Base-by-base conservation (phyloP, 2,329 filamentous ascomycete species). In the Penicillium sp. region DNA sequence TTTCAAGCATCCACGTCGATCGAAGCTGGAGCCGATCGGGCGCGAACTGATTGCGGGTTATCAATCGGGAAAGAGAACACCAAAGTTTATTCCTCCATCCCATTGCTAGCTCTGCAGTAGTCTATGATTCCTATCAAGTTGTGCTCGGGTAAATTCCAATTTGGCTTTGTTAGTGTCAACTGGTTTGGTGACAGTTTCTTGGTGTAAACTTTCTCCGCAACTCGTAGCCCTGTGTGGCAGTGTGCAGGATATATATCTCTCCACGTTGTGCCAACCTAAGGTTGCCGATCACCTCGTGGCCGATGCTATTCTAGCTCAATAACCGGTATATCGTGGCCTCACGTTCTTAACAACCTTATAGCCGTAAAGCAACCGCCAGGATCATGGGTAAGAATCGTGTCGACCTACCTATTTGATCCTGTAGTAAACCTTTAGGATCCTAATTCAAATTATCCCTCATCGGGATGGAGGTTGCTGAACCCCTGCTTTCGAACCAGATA, bases 1-100 rank as follows among this genome's bases (percentile, higher is more conserved):
- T 65, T 66, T 67, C 63, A 66, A 57, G 56, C 35, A 31, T 47
- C 15, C 42, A 22, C 35, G 59, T n/a, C 49, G 57, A 65, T 61
- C 60, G 45, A 22, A 45, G 53, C n/a, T n/a, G n/a, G n/a, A n/a
- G n/a, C 25, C 50, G 61, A 61, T 59, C 59, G 25, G 25, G 25
- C 5, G 52, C 31, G 20, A 53, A 50, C 48, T 53, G 38, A 53
- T 58, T 51, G 35, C 31, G 4, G 17, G 39, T 37, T 57, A 48
- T 58, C 45, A 47, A 63, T 53, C 57, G 39, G 39, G 38, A 35
- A 31, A 34, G n/a, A 38, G 25, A 28, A 28, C 6, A 31, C 14
- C 34, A 47, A 48, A 47, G 35, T 47, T 42, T 61, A 42, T 39
- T 41, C 6, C 31, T 45, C 11, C 15, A 34, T 22, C 45, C 5